These are phyloP conservation scores for Boletus rex-veris DNA, from an alignment of 768 basidiomycete genomes.

Conservation along the genomic window DNA sequence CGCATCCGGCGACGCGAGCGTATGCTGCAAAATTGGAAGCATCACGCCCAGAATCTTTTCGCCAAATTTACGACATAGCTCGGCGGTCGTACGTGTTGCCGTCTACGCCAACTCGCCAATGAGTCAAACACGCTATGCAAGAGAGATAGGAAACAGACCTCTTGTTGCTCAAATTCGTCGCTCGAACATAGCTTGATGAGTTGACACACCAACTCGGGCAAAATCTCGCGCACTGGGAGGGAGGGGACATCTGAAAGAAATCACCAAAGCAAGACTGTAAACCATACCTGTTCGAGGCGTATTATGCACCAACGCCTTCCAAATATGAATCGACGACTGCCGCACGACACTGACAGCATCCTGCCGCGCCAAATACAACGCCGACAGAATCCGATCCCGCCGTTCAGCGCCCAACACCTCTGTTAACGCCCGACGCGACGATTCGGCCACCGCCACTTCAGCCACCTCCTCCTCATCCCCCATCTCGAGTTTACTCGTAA, in stretches of 20 bases:
- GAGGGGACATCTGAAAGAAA: too few relatives aligned
- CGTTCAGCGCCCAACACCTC: slow-evolving; percentile 88
- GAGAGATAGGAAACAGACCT: slow-evolving; percentile 44
- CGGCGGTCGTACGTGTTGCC: slow-evolving; percentile 80
- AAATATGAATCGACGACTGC: slow-evolving; percentile 90
- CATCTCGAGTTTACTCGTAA: slow-evolving; percentile 76
- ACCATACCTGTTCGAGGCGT: slow-evolving; percentile 80
- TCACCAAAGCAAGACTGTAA: too few relatives aligned
- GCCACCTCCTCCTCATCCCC: slow-evolving; percentile 70
- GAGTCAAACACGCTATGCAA: background rate
- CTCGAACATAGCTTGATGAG: slow-evolving; percentile 76
- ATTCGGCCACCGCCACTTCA: slow-evolving; percentile 66
- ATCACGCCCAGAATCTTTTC: slow-evolving; percentile 86
- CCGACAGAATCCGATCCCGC: slow-evolving; percentile 86
- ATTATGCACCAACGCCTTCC: slow-evolving; percentile 97
- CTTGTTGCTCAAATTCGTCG: slow-evolving; percentile 82
- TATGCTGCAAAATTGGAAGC: slow-evolving; percentile 69
- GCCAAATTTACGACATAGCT: slow-evolving; percentile 93
- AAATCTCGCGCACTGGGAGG: slow-evolving; percentile 74
- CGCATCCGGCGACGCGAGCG: slow-evolving; percentile 58
- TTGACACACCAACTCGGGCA: slow-evolving; percentile 79
- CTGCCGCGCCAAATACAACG: slow-evolving; percentile 89
- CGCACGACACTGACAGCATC: slow-evolving; percentile 88
- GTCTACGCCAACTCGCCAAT: slow-evolving; percentile 42
- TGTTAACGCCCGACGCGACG: slow-evolving; percentile 78